Evolutionary conservation across 352 stramenopile genomes (phyloP).

Genomic region (Globisporangium barbulae): DNA sequence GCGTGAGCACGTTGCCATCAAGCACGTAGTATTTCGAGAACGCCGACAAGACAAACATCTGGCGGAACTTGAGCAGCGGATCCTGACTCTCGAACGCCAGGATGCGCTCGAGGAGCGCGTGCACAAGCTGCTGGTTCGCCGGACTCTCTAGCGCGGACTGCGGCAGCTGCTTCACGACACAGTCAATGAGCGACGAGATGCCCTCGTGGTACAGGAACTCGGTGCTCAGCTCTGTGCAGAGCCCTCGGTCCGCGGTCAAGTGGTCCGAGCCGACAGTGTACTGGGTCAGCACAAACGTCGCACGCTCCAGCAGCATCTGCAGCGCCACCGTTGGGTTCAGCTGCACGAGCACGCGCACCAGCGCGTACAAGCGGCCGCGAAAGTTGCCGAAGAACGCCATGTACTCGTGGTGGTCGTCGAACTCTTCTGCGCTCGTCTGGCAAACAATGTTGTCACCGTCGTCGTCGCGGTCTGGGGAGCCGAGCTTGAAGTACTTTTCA

Average conservation of each 20-base stretch:
- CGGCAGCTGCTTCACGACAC: constrained; percentile 72
- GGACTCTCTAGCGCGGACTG: constrained; percentile 33
- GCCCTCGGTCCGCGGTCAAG: constrained; percentile 34
- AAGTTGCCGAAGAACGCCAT: constrained; percentile 77
- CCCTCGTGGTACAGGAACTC: constrained; percentile 78
- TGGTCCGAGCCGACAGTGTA: constrained; percentile 47
- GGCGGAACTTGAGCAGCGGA: constrained; percentile 70
- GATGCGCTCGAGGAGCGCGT: constrained; percentile 49
- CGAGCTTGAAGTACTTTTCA: constrained; percentile 81
- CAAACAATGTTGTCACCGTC: constrained; percentile 30
- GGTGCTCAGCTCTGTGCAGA: constrained; percentile 61
- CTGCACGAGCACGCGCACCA: constrained; percentile 67
- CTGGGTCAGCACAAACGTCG: constrained; percentile 52
- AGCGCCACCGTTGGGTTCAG: constrained; percentile 45
- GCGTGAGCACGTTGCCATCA: constrained; percentile 50
- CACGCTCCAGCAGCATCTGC: constrained; percentile 54
- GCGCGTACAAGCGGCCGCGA: constrained; percentile 65
- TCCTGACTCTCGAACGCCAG: constrained; percentile 51
- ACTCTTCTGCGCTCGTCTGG: constrained; percentile 53
- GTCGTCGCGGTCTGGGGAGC: constrained; percentile 57
- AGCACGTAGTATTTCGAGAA: constrained; percentile 79
- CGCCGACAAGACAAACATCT: constrained; percentile 60
- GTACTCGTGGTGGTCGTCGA: constrained; percentile 75
- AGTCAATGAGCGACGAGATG: constrained; percentile 65
- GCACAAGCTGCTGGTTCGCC: constrained; percentile 38